These are phyloP conservation scores for Naganishia sp. DNA, from an alignment of 1,284 basidiomycete species.

Conservation along the genomic window DNA sequence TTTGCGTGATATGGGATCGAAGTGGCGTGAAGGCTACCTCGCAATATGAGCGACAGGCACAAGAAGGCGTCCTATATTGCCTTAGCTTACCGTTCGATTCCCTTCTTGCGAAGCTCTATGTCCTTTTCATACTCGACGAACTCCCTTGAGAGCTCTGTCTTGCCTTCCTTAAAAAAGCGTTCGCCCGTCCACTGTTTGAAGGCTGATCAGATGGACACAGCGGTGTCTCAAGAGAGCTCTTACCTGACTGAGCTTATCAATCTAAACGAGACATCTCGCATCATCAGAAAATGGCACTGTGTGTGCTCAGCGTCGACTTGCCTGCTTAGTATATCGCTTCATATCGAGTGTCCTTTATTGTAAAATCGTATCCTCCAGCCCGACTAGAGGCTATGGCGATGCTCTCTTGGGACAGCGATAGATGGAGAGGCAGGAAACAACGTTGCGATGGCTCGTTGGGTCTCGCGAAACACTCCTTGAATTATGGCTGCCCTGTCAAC, in stretches of 20 bases:
- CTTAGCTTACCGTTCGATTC: constrained; percentile 62
- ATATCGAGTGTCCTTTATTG: neutral
- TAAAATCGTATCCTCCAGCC: no score
- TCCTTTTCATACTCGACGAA: constrained; percentile 69
- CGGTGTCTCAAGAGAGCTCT: constrained; percentile 40
- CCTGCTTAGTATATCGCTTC: constrained; percentile 29
- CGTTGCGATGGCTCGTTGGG: no score
- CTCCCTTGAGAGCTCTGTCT: constrained; percentile 65
- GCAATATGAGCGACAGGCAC: neutral
- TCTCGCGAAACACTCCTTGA: no score
- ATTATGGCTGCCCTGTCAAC: no score
- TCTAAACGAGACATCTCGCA: constrained; percentile 48
- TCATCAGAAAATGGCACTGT: neutral
- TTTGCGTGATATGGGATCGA: constrained; percentile 48
- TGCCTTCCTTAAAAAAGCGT: constrained; percentile 67
- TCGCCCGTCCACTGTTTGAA: constrained; percentile 69
- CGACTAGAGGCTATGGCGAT: no score
- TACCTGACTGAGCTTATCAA: constrained; percentile 68
- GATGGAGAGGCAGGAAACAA: no score
- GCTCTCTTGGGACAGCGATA: no score
- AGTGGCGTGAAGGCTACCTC: constrained; percentile 49
- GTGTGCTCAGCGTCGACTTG: neutral
- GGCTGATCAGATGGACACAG: constrained; percentile 38
- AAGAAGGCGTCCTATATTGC: neutral
- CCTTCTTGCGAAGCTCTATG: constrained; percentile 66